These are phyloP conservation scores for Hymenoscyphus scutula DNA, from an alignment of 2,329 filamentous ascomycete species.

Conservation along the genomic window DNA sequence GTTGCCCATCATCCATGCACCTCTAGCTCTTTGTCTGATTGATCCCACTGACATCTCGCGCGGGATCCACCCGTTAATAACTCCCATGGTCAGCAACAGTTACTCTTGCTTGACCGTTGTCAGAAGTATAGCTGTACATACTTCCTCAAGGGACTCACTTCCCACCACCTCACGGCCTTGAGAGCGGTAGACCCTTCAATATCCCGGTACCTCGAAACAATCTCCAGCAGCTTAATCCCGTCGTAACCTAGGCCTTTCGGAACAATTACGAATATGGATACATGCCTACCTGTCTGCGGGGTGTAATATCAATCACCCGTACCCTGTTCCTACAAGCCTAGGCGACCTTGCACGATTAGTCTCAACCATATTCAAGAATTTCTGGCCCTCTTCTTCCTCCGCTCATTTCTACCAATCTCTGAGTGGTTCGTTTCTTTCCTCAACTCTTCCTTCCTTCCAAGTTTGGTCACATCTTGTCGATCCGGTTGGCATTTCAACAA, in stretches of 20 bases:
- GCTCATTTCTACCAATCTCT: constrained; percentile 17
- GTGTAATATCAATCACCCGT: constrained; percentile 26
- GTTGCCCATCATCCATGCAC: constrained; percentile 22
- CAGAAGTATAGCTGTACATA: neutral
- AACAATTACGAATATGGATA: constrained; percentile 25
- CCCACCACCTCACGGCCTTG: constrained; percentile 5
- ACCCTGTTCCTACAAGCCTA: constrained; percentile 14
- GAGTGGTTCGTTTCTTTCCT: constrained; percentile 22
- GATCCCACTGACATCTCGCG: constrained; percentile 32
- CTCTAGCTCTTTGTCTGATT: constrained; percentile 23
- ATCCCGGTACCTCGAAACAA: constrained; percentile 18
- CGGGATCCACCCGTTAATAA: constrained; percentile 22
- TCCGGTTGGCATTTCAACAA: constrained; percentile 25
- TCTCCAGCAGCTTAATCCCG: constrained; percentile 12
- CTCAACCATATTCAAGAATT: constrained; percentile 13
- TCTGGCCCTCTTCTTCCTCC: constrained; percentile 15
- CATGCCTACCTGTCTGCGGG: constrained; percentile 21
- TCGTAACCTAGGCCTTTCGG: constrained; percentile 19
- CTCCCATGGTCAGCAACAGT: neutral
- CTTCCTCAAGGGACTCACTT: neutral
- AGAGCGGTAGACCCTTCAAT: constrained; percentile 16
- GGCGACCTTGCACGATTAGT: constrained; percentile 18
- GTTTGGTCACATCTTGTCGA: constrained; percentile 22
- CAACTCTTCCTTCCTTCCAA: constrained; percentile 13
- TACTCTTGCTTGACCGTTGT: constrained; percentile 18